Evolutionary conservation across 2,329 filamentous ascomycete genomes (phyloP).

Genomic region (Alternaria conjuncta): DNA sequence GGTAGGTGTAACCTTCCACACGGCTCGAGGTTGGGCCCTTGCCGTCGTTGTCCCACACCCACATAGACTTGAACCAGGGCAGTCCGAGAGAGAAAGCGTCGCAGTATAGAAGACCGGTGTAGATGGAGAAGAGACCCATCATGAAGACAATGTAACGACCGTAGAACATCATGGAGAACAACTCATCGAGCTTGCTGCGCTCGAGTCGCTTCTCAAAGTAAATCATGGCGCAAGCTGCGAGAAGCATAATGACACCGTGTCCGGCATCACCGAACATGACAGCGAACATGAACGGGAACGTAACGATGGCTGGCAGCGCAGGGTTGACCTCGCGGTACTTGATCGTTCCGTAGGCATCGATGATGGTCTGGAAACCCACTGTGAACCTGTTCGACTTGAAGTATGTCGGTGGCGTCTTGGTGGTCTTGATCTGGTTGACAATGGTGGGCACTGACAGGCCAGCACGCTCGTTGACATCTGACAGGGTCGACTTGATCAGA

Average conservation of each 20-base stretch:
- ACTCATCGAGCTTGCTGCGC: constrained; percentile 90
- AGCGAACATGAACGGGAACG: constrained; percentile 98
- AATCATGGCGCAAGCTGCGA: constrained; percentile 88
- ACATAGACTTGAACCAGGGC: constrained; percentile 86
- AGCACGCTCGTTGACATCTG: constrained; percentile 95
- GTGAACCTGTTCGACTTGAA: constrained; percentile 99
- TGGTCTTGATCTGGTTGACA: constrained; percentile 96
- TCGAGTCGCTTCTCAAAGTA: constrained; percentile 87
- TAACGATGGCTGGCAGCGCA: constrained; percentile 91
- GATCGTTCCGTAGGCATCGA: constrained; percentile 96
- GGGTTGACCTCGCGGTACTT: constrained; percentile 98
- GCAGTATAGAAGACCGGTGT: constrained; percentile 97
- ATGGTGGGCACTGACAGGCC: constrained; percentile 97
- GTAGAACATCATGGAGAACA: constrained; percentile 98
- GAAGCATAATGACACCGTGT: constrained; percentile 87
- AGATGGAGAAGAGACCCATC: constrained; percentile 97
- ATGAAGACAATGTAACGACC: constrained; percentile 97
- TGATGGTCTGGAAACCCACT: constrained; percentile 97
- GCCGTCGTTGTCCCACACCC: constrained; percentile 79
- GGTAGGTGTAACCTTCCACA: constrained; percentile 81
- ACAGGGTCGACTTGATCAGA: constrained; percentile 88
- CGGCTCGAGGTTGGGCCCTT: constrained; percentile 68
- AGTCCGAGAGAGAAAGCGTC: constrained; percentile 95
- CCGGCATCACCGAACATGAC: constrained; percentile 99
- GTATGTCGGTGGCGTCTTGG: constrained; percentile 96